Conservation (phyloP, 108 stramenopile species). For the Nannochloropsis granulata region DNA sequence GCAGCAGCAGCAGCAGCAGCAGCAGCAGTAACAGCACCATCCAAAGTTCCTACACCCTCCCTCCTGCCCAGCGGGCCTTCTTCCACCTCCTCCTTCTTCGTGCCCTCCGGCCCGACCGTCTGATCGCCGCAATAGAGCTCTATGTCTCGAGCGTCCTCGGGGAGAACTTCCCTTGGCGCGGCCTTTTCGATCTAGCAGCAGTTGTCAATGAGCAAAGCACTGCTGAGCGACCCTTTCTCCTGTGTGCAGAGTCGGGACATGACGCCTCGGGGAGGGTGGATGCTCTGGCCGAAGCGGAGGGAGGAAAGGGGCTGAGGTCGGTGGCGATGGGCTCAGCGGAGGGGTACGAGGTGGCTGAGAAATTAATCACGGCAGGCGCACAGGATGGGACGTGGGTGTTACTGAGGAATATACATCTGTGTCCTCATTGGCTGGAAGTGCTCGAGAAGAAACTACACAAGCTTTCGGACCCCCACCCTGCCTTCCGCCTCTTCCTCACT, state of each 20-base stretch:
- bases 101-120: conserved; percentile 74
- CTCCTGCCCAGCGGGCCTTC: conserved; percentile 1
- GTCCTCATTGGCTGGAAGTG: conserved; percentile 86
- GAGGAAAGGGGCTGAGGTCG: conserved; percentile 47
- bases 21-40: background rate
- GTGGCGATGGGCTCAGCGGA: conserved; percentile 93
- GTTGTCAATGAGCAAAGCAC: conserved; percentile 15
- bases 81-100: conserved; percentile 23
- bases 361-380: conserved; percentile 49
- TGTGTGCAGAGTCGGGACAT: conserved; percentile 85
- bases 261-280: conserved; percentile 92
- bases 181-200: conserved; percentile 28
- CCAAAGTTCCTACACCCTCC: background rate
- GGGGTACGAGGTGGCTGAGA: conserved; percentile 68
- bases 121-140: conserved; percentile 53
- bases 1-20: no score
- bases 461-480: conserved; percentile 40
- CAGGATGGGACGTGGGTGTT: conserved; percentile 90
- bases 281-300: conserved; percentile 56
- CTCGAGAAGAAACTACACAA: conserved; percentile 85
- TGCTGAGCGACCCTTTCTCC: conserved; percentile 49
- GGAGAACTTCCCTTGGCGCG: conserved; percentile 20
- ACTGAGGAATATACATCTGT: conserved; percentile 92
- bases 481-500: conserved; percentile 79
- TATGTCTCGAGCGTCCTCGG: conserved; percentile 58